Evolutionary conservation across 495 filamentous ascomycete genomes (phyloP), one percentile per base, ranked within the genome.

Genomic region (Talaromyces stipitatus): DNA sequence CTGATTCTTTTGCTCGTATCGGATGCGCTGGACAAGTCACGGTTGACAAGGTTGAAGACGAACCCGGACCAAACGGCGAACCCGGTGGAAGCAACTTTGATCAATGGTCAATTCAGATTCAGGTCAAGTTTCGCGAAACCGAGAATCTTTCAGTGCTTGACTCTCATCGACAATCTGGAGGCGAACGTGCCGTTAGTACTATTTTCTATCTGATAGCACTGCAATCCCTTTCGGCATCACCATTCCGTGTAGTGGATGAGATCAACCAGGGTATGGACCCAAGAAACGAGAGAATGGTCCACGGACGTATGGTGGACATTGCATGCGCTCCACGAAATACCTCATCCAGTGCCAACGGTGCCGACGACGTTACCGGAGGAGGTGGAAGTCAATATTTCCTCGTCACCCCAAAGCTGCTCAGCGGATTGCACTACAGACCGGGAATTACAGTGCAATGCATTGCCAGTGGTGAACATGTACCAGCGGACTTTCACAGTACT

Each of bases 201-300:
- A 96, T 99, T 66, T 99, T 97, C 81, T 99, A 97, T 71, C 89
- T 99, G 59, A 97, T 99, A 92, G 89, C 95, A 1, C 81, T 99
- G 8, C 94, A 99, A 69, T 88, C 89, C 16, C 85, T 97, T 61
- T 92, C 94, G 3, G 89, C 90, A 60, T 88, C 90, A 2, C 94
- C 94, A n/a, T 99, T 99, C 85, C 91, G 94, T 54, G 94, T 97
- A 38, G 94, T 99, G 55, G 94, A 98, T 73, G 94, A 98, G 72
- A 98, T 98, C 75, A 98, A 98, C 64, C 94, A 98, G 75, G 94
- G 94, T 59, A 98, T 98, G 94, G 94, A 98, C 71, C 92, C 95
- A 22, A 84, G 95, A 45, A 98, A 98, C 71, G 94, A 98, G 74
- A 85, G 94, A 43, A 91, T 97, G 80, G 95, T 97, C 11, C 94